A percentile compares a stretch with the other conserved stretches of the same genome.
Conservation (phyloP, 352 stramenopile genomes). For the Pythium grandisporangium region DNA sequence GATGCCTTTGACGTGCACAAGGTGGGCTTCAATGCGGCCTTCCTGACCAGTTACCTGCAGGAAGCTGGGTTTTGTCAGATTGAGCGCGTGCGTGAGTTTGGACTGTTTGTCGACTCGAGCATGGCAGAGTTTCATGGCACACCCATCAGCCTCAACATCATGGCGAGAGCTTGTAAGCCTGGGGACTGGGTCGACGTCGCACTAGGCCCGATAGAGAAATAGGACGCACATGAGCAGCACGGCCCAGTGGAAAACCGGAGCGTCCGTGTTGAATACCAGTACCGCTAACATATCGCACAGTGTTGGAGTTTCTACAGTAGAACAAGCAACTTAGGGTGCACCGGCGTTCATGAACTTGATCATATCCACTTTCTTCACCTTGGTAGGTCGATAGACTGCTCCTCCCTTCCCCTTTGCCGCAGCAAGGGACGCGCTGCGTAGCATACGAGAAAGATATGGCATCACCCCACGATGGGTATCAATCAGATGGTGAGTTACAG, state of each 20-base stretch:
- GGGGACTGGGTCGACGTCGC: constrained; percentile 3
- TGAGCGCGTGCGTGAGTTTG: constrained; percentile 30
- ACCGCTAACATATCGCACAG: background rate
- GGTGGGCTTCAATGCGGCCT: constrained; percentile 52
- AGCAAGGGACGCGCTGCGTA: constrained; percentile 13
- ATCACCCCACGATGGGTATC: background rate
- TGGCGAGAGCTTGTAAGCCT: constrained; percentile 24
- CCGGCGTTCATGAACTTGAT: constrained; percentile 66
- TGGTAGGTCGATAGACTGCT: constrained; percentile 9
- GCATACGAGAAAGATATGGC: background rate
- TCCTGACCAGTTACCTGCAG: constrained; percentile 32
- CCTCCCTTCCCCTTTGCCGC: constrained; percentile 1
- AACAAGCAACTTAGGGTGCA: background rate
- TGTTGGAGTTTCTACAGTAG: no score
- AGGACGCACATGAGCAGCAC: no score
- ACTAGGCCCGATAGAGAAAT: background rate
- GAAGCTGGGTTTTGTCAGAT: constrained; percentile 53
- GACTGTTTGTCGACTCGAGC: constrained; percentile 50
- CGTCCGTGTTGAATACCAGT: background rate
- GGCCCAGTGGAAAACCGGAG: background rate
- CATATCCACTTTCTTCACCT: constrained; percentile 69
- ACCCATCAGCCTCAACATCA: constrained; percentile 59
- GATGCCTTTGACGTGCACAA: constrained; percentile 72
- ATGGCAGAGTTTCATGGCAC: constrained; percentile 21
- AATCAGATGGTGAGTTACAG: background rate